These are phyloP conservation scores for Jatropha multifida DNA, from an alignment of 441 rosid genomes.

Conservation along the genomic window DNA sequence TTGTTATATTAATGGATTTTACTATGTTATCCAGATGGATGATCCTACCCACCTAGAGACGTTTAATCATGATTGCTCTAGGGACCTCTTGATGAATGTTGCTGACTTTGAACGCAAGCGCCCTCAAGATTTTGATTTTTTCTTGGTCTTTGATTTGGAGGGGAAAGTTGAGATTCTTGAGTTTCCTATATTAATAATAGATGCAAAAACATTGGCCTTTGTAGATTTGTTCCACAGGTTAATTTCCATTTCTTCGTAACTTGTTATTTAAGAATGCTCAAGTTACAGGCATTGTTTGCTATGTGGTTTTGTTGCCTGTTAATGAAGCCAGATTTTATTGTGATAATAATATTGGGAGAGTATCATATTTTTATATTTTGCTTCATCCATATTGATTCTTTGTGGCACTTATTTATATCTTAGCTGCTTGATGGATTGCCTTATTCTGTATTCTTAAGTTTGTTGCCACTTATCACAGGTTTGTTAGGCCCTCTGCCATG, in stretches of 20 bases:
- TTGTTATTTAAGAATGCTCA: conserved; percentile 8
- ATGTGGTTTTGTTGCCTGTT: neutral
- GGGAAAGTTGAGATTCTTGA: conserved; percentile 94
- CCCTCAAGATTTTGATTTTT: conserved; percentile 62
- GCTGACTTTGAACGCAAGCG: conserved; percentile 38
- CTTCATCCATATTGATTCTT: neutral
- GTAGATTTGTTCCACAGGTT: conserved; percentile 93
- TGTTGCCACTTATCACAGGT: conserved; percentile 41
- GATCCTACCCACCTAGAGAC: conserved; percentile 65
- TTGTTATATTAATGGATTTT: conserved; percentile 4
- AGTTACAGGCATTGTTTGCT: neutral
- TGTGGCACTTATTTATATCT: neutral
- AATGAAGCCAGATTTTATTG: neutral
- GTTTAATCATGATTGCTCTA: conserved; percentile 67
- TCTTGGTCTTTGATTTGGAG: conserved; percentile 89
- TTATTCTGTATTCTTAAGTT: conserved; percentile 17
- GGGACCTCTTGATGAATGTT: conserved; percentile 54
- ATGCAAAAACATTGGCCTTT: conserved; percentile 59
- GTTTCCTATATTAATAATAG: conserved; percentile 74
- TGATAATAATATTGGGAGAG: too few species aligned
- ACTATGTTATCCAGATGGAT: conserved; percentile 51
- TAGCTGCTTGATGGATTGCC: neutral
- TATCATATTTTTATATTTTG: neutral
- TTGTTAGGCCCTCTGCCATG: conserved; percentile 85
- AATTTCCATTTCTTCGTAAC: conserved; percentile 15